Evolutionary conservation across 768 basidiomycete species (phyloP).

Genomic region (Hygrophoropsis aurantiaca): DNA sequence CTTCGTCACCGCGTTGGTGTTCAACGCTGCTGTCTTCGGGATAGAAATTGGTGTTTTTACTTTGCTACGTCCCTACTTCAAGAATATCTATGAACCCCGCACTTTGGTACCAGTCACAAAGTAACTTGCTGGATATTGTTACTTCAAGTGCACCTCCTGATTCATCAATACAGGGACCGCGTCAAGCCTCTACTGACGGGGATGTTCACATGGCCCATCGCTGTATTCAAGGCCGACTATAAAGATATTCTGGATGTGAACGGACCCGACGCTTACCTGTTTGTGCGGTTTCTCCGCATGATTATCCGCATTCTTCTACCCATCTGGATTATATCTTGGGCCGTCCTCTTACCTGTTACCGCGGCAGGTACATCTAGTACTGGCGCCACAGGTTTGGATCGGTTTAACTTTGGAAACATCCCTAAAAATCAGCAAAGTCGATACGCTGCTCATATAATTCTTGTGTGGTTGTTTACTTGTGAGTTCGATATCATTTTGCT

Average conservation of each 20-base stretch:
- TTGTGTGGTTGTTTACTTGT: conserved; percentile 81
- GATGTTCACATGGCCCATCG: conserved; percentile 65
- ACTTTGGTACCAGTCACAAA: conserved; percentile 57
- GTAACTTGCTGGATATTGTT: conserved; percentile 27
- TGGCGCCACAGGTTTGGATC: conserved; percentile 57
- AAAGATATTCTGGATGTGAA: conserved; percentile 63
- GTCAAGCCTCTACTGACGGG: conserved; percentile 48
- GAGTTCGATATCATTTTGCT: conserved; percentile 24
- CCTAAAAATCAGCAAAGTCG: conserved; percentile 46
- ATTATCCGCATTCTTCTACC: conserved; percentile 82
- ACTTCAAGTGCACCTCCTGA: conserved; percentile 3
- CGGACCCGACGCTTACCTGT: conserved; percentile 92
- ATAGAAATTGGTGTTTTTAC: conserved; percentile 77
- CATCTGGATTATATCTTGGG: conserved; percentile 91
- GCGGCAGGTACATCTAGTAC: conserved; percentile 48
- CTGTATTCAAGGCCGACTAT: conserved; percentile 63
- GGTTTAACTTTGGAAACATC: conserved; percentile 84
- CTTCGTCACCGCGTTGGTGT: conserved; percentile 82
- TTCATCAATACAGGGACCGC: conserved; percentile 48
- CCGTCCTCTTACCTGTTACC: conserved; percentile 76
- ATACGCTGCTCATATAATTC: conserved; percentile 76
- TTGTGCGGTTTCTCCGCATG: conserved; percentile 85
- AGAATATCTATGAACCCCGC: conserved; percentile 85
- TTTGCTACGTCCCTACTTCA: conserved; percentile 82
- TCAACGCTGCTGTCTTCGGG: conserved; percentile 76